A percentile compares a stretch with the other conserved stretches of the same genome.
phyloP scores from a whole-genome alignment of 176 grass and related monocot species.

The Stipa capillata region DNA sequence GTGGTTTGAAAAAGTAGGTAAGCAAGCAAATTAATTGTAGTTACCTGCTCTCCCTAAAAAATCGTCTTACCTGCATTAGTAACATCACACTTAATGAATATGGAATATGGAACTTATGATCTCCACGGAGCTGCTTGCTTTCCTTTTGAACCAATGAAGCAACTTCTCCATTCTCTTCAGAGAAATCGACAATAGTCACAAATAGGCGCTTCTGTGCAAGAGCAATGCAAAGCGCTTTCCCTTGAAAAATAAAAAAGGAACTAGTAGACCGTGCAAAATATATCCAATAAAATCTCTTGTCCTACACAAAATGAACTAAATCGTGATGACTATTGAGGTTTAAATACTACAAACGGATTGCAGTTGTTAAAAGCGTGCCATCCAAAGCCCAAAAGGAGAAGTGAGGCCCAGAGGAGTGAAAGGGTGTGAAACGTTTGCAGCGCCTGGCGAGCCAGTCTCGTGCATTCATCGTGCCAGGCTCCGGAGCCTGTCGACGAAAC shows the following conservation, averaged over 20 bases:
- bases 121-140: conserved; percentile 37
- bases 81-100: conserved; percentile 81
- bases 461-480: neutral
- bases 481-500: neutral
- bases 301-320: neutral
- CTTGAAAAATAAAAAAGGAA: conserved; percentile 30
- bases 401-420: too few species aligned
- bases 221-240: conserved; percentile 71
- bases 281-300: neutral
- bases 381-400: neutral
- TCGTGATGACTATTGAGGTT: neutral
- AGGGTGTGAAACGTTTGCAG: neutral
- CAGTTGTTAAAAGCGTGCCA: neutral
- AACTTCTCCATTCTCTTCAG: conserved; percentile 72
- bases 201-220: conserved; percentile 68
- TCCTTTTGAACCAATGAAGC: conserved; percentile 46
- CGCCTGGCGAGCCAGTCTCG: too few species aligned
- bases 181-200: conserved; percentile 73
- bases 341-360: neutral
- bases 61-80: conserved; percentile 48
- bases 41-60: neutral
- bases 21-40: neutral
- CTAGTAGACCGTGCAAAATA: neutral
- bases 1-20: neutral
- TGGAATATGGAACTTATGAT: conserved; percentile 49